Percentiles rank a stretch among this genome's conserved stretches.
Evolutionary conservation across 805 yeast genomes (phyloP).

Genomic region (Candida morakotiae): DNA sequence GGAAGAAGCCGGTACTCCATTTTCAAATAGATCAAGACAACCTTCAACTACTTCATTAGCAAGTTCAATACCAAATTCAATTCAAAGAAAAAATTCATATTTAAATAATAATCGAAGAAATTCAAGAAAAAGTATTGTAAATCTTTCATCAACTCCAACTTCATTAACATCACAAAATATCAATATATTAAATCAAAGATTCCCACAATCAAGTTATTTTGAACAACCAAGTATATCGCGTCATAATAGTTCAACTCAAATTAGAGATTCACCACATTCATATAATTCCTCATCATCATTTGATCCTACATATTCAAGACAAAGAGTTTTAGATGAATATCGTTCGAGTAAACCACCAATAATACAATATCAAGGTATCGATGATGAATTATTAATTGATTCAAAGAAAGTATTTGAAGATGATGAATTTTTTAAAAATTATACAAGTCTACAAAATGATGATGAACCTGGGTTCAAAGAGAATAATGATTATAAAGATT

Average conservation of each 20-base stretch:
- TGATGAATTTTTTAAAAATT: conserved; percentile 9
- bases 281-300: conserved; percentile 7
- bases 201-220: conserved; percentile 15
- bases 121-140: conserved; percentile 7
- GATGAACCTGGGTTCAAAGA: neutral
- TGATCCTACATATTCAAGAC: conserved; percentile 4
- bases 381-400: conserved; percentile 9
- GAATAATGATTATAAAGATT: conserved; percentile 15
- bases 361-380: conserved; percentile 8
- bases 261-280: conserved; percentile 8
- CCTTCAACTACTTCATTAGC: conserved; percentile 8
- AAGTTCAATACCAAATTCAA: conserved; percentile 7
- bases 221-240: conserved; percentile 12
- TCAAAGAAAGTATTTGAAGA: neutral
- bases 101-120: conserved; percentile 9
- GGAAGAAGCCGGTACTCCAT: conserved; percentile 1
- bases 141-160: conserved; percentile 4
- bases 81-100: conserved; percentile 10
- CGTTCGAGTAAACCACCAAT: conserved; percentile 9
- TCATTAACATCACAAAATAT: conserved; percentile 23
- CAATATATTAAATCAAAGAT: conserved; percentile 19
- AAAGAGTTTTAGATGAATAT: conserved; percentile 6
- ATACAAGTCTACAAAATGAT: conserved; percentile 7
- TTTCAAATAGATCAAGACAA: conserved; percentile 8
- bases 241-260: conserved; percentile 6